Evolutionary conservation across 2,329 filamentous ascomycete species (phyloP).

Genomic region (Beauveria sp.): DNA sequence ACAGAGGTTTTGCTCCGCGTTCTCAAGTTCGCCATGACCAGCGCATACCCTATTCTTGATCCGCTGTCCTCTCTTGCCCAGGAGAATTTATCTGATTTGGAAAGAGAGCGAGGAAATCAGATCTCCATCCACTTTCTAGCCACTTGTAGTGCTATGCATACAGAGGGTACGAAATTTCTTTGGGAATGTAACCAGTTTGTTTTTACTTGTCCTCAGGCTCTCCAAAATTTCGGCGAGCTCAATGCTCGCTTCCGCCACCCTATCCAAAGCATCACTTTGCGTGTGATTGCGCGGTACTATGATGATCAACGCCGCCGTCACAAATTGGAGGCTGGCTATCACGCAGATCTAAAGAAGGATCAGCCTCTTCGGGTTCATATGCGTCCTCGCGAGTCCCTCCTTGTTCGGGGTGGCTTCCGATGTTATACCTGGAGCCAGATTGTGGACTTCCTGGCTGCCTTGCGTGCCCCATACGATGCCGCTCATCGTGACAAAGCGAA

Average conservation of each 20-base stretch:
- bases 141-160: slow-evolving; percentile 41
- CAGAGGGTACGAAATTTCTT: slow-evolving; percentile 41
- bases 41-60: slow-evolving; percentile 43
- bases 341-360: slow-evolving; percentile 34
- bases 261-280: slow-evolving; percentile 40
- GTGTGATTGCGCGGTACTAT: slow-evolving; percentile 48
- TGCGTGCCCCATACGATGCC: slow-evolving; percentile 44
- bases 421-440: slow-evolving; percentile 49
- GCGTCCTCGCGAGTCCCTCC: slow-evolving; percentile 36
- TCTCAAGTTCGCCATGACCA: slow-evolving; percentile 43
- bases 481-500: slow-evolving; percentile 25
- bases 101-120: slow-evolving; percentile 37
- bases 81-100: slow-evolving; percentile 36
- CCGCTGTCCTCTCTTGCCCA: slow-evolving; percentile 38
- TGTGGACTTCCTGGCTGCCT: slow-evolving; percentile 42
- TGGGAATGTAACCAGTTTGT: slow-evolving; percentile 46
- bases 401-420: slow-evolving; percentile 44
- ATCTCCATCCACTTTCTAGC: slow-evolving; percentile 46
- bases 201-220: slow-evolving; percentile 44
- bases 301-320: slow-evolving; percentile 41
- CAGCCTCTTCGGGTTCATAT: slow-evolving; percentile 34
- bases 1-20: slow-evolving; percentile 46
- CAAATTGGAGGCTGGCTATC: slow-evolving; percentile 34
- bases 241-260: slow-evolving; percentile 32
- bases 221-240: slow-evolving; percentile 42